Base-by-base conservation (phyloP, 2,329 filamentous ascomycete genomes). In the Leptographium galeiforme region DNA sequence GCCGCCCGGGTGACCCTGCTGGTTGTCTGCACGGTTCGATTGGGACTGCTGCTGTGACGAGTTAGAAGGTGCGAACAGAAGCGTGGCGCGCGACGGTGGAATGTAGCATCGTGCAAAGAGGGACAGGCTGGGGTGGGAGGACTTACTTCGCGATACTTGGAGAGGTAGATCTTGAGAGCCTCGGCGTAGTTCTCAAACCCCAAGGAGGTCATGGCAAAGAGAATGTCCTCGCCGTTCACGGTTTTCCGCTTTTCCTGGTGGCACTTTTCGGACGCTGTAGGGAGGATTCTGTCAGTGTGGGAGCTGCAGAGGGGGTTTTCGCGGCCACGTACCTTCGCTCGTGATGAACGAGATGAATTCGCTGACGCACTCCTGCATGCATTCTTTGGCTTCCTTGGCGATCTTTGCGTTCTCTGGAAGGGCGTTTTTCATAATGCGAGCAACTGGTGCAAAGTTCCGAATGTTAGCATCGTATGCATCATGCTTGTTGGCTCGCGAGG, bases 261-360 rank as follows among this genome's bases (percentile, higher is more conserved):
- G 66, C 93, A 98, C 71, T 98, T 98, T 70, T 98, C 93, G 58
- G 93, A 97, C 33, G 93, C 93, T 97, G 30, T 45, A 45, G 43
- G 19, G 43, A 18, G 25, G 25, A 25, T 25, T 25, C n/a, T 11
- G n/a, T 43, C 25, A 44, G 30, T 16, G 18, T 14, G 4, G 43
- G 12, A 38, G 4, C 16, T 13, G 43, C 10, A 19, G 7, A 16
- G 38, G 51, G 50, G 19, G 6, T n/a, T 13, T 13, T 11, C 12
- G 11, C 25, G 34, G 40, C 30, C 8, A 73, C 85, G 66, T 69
- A 95, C 93, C 93, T 78, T 98, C 93, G 69, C 91, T 97, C 39
- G 93, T 98, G 67, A 98, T 97, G 76, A 98, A 98, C 8, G 89
- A 95, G 74, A 98, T 98, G 70, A 98, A 98, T 72, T 98, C 93